Base-by-base conservation (phyloP, 2,329 filamentous ascomycete species). In the Epichloe scottii region DNA sequence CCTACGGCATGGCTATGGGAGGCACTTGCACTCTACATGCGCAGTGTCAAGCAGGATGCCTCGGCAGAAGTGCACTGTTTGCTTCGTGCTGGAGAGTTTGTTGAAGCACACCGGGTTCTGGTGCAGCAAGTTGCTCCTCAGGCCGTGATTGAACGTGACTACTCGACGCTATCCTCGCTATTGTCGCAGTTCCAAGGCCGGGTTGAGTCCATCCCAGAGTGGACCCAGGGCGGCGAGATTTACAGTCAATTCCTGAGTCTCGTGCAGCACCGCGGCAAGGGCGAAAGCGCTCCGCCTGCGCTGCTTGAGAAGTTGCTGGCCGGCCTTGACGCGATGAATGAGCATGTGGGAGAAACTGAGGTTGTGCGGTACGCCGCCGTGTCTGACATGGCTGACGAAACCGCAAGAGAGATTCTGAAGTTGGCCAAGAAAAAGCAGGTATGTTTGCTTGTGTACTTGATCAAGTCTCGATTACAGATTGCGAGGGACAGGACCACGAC, bases 31-130 rank as follows among this genome's bases (percentile, higher is more conserved):
- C 74, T 91, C 14, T 85, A 85, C 66, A 89, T 89, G 68, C 85
- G 87, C 54, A 82, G 83, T 52, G 80, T 82, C 45, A 80, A 78
- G 60, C 80, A 82, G 56, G 81, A 90, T 63, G 75, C 85, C 11
- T 76, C 75, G 44, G 73, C 74, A 5, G 88, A 95, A 66, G 86
- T 91, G 10, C 77, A 84, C 50, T 93, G 84, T 60, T 81, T 98
- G 12, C 77, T 97, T 53, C 81, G 82, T 46, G 91, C 89, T 2
- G 77, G 79, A 39, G 82, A 87, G 41, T 86, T 82, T 66, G 75
- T 81, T 33, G 87, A 93, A 63, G 93, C 93, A 0, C 93, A 97
- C 67, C 78, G 82, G 30, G 87, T 91, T 1, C 84, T 98, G 50
- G 79, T 85, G 54, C 80, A 81, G 55, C 78, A 85, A 56, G 89